Evolutionary conservation across 2,329 filamentous ascomycete genomes (phyloP), one percentile per base, ranked within the genome.

Genomic region (Fusarium bulbicola): DNA sequence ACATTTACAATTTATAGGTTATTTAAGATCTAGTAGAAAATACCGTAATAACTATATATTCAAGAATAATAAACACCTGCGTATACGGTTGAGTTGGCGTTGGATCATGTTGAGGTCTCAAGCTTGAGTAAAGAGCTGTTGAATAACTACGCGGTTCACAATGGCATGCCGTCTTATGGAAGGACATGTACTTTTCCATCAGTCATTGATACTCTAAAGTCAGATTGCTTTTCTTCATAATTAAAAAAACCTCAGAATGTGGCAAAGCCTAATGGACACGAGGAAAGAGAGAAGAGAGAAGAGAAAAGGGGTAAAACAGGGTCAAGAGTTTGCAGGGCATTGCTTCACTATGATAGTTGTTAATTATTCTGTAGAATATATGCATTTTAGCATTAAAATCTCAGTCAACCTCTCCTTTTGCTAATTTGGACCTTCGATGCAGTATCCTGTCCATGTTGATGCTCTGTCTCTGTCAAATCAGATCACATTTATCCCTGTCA

Each of bases 251-350:
- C 11, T 30, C 30, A 30, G 20, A 16, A 49, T 15, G 15, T 1
- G 14, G 18, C 10, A 15, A 28, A 16, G 16, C 4, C 16, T 11
- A 2, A 2, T 9, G 32, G 15, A 13, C 1, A 11, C 12, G 46
- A 30, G 46, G n/a, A 11, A 32, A 32, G 46, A 34, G 42, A 45
- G 42, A 40, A 28, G 30, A 34, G 30, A 34, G 14, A 50, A 52
- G 49, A 26, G 26, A 26, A 36, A 36, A 52, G 30, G n/a, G 30
- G 9, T 3, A 20, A 21, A 2, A 20, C 20, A 2, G 9, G 20
- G 1, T 11, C 1, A 1, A 3, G 7, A 26, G 13, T 8, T 12
- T 8, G 6, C 0, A 20, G 6, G 0, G 24, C 3, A 3, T 14
- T 26, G 4, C 11, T 45, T 14, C 2, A 11, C 24, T 20, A 0